These are phyloP conservation scores for Nicotiana paniculata DNA, from an alignment of 257 asterid genomes.

Conservation along the genomic window DNA sequence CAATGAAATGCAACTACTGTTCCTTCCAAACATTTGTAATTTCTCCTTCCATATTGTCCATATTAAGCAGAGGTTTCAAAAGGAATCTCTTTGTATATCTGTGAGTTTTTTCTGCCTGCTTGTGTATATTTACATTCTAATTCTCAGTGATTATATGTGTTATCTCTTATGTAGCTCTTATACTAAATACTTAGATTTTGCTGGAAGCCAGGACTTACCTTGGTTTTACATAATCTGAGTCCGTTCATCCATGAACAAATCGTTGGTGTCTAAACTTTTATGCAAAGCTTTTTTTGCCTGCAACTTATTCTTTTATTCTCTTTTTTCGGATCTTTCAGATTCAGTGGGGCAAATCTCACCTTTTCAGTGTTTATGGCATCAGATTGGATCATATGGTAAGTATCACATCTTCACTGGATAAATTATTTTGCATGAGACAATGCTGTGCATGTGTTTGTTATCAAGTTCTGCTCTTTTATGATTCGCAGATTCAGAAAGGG, in stretches of 20 bases:
- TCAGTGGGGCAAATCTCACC: constrained; percentile 38
- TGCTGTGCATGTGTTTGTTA: constrained; percentile 21
- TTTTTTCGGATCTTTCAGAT: constrained; percentile 35
- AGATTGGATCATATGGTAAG: constrained; percentile 72
- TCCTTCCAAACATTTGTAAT: not conserved
- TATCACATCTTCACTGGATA: constrained; percentile 6
- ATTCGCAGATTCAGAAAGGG: constrained; percentile 58
- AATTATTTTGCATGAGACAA: not conserved
- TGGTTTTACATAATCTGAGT: not conserved
- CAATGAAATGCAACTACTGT: not conserved
- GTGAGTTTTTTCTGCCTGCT: not conserved
- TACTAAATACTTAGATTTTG: not conserved
- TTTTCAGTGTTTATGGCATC: constrained; percentile 61
- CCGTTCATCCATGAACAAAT: not conserved
- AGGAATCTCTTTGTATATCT: not conserved
- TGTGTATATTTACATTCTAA: not conserved
- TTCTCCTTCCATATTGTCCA: not conserved
- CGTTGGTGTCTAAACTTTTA: not conserved
- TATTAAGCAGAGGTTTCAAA: not conserved
- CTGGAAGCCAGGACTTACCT: not conserved
- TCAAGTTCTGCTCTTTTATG: constrained; percentile 24
- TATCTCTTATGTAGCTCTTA: not conserved
- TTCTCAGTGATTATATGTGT: not conserved
- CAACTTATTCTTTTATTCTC: not conserved
- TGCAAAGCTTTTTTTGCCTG: not conserved